These are phyloP conservation scores for Fusarium verrucosum DNA, from an alignment of 2,329 filamentous ascomycete species.

Conservation along the genomic window DNA sequence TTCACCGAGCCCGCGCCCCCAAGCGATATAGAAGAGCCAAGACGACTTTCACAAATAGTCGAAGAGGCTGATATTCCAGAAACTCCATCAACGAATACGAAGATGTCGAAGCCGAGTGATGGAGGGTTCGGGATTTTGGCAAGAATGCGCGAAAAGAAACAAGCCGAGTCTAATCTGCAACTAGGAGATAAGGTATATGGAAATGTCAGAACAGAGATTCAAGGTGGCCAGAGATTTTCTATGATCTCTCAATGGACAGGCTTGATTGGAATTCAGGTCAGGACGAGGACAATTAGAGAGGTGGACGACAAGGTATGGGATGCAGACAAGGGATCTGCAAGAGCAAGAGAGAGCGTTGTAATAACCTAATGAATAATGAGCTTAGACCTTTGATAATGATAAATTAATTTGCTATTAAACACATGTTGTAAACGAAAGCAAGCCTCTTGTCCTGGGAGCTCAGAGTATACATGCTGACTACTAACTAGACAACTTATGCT, in stretches of 20 bases:
- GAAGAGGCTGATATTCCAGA: not conserved
- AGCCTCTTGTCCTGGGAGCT: not conserved
- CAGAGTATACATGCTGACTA: not conserved
- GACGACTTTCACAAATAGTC: slow-evolving; percentile 31
- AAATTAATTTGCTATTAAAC: not conserved
- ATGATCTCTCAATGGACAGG: slow-evolving; percentile 39
- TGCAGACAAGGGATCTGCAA: slow-evolving; percentile 15
- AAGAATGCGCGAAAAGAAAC: slow-evolving; percentile 38
- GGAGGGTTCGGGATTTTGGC: not conserved
- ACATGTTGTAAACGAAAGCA: not conserved
- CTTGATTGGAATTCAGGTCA: slow-evolving; percentile 37
- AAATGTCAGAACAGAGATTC: slow-evolving; percentile 47
- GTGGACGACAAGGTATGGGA: slow-evolving; percentile 23
- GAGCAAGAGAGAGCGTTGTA: slow-evolving; percentile 4
- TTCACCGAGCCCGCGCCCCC: not conserved
- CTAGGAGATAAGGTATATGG: slow-evolving; percentile 46
- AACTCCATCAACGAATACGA: not conserved
- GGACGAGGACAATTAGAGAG: slow-evolving; percentile 34
- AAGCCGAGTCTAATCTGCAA: slow-evolving; percentile 38
- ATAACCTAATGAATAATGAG: slow-evolving; percentile 18
- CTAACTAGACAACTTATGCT: not conserved
- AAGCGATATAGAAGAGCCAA: slow-evolving; percentile 1
- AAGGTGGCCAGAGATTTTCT: slow-evolving; percentile 39
- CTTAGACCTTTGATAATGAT: not conserved
- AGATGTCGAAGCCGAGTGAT: slow-evolving; percentile 6